These are phyloP conservation scores for Clitocybe nebularis DNA, from an alignment of 1,284 basidiomycete species.

Conservation along the genomic window DNA sequence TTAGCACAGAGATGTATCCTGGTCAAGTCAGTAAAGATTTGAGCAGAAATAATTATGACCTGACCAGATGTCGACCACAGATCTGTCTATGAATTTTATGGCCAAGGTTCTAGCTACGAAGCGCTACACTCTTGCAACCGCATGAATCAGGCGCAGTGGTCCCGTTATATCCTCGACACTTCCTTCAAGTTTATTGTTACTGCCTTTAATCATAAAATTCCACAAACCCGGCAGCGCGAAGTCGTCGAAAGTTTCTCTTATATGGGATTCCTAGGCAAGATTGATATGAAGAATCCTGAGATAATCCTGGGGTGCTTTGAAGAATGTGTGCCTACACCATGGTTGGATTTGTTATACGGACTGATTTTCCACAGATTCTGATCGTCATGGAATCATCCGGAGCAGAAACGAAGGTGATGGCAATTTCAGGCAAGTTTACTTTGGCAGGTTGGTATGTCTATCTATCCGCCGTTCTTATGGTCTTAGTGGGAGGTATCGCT, in stretches of 20 bases:
- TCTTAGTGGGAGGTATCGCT: no score
- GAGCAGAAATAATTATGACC: neutral
- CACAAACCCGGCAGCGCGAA: constrained; percentile 57
- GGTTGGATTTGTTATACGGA: no score
- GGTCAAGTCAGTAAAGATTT: constrained; percentile 59
- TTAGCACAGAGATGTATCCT: constrained; percentile 80
- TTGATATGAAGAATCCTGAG: constrained; percentile 81
- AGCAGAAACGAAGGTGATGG: constrained; percentile 61
- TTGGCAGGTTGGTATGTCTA: constrained; percentile 80
- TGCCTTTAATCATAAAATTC: constrained; percentile 74
- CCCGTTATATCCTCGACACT: constrained; percentile 54
- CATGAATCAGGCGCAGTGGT: constrained; percentile 50
- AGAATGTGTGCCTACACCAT: constrained; percentile 65
- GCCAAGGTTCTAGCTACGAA: constrained; percentile 62
- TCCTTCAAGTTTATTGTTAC: constrained; percentile 83
- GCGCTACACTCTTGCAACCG: constrained; percentile 64
- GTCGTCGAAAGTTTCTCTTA: constrained; percentile 83
- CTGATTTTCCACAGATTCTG: constrained; percentile 37
- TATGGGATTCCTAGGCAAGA: constrained; percentile 80
- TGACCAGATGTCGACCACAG: constrained; percentile 35
- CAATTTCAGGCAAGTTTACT: constrained; percentile 67
- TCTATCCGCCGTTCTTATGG: constrained; percentile 7
- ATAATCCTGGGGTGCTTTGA: constrained; percentile 82
- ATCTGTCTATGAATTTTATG: constrained; percentile 76
- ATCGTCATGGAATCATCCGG: constrained; percentile 39